Percentiles rank a stretch among this genome's conserved stretches.
Conservation (phyloP, 2,329 filamentous ascomycete genomes). For the Xylariales sp. region DNA sequence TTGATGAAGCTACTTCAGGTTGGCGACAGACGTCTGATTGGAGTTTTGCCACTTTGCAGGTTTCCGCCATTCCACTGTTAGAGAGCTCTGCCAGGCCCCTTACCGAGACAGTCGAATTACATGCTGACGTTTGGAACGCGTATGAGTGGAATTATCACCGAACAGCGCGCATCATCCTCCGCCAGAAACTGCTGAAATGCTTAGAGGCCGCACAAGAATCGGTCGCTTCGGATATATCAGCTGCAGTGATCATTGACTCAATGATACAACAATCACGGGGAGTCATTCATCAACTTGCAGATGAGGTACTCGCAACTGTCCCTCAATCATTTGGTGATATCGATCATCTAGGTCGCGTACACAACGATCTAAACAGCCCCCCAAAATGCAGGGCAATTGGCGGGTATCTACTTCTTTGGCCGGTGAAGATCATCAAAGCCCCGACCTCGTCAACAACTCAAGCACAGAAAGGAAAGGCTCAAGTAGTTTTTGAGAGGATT, state of each 20-base stretch:
- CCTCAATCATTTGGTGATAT: conserved; percentile 33
- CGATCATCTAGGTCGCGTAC: conserved; percentile 18
- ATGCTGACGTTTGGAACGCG: conserved; percentile 33
- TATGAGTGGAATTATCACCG: conserved; percentile 39
- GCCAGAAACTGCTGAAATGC: conserved; percentile 29
- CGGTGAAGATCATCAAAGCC: conserved; percentile 30
- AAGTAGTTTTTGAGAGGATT: conserved; percentile 30
- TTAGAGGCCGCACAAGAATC: conserved; percentile 13
- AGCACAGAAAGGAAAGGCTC: conserved; percentile 24
- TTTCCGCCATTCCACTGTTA: conserved; percentile 15
- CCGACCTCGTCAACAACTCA: conserved; percentile 14
- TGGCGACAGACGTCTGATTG: conserved; percentile 31
- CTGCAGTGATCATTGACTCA: conserved; percentile 10
- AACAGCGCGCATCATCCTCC: conserved; percentile 31
- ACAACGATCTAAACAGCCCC: conserved; percentile 11
- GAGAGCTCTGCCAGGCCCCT: conserved; percentile 7
- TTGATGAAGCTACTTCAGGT: conserved; percentile 24
- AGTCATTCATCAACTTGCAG: conserved; percentile 25
- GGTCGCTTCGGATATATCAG: conserved; percentile 8
- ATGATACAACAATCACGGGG: conserved; percentile 17
- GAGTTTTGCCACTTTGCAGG: conserved; percentile 23
- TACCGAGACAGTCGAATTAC: conserved; percentile 26
- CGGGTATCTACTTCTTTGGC: conserved; percentile 34
- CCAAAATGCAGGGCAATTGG: conserved; percentile 29
- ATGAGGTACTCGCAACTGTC: conserved; percentile 31